These are phyloP conservation scores for Mycosarcoma mackinlayi DNA, from an alignment of 1,284 basidiomycete species.

Conservation along the genomic window DNA sequence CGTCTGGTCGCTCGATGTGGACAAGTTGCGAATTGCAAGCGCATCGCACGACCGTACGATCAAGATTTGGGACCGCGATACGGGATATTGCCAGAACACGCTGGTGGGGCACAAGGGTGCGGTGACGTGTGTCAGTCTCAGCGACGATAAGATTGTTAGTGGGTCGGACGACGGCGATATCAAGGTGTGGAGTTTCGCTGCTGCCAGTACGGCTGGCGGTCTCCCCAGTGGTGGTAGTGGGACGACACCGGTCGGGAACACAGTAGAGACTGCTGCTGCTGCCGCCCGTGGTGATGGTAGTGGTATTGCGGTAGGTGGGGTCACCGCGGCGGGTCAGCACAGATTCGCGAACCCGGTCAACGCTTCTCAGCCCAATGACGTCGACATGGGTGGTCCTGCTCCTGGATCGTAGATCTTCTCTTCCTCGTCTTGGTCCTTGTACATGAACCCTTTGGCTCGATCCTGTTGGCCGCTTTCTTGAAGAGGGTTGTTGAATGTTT, in stretches of 20 bases:
- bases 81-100: conserved; percentile 86
- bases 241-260: too few relatives aligned
- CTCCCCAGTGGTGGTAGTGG: background rate
- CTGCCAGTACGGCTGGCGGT: background rate
- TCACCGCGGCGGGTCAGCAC: too few relatives aligned
- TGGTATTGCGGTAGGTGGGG: too few relatives aligned
- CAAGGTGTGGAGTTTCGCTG: conserved; percentile 63
- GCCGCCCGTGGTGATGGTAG: too few relatives aligned
- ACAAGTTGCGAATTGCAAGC: conserved; percentile 89
- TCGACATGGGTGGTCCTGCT: conserved; percentile 20
- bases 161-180: conserved; percentile 89
- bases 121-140: conserved; percentile 88
- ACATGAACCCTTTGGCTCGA: too few relatives aligned
- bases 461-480: too few relatives aligned
- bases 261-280: too few relatives aligned
- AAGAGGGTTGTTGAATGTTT: too few relatives aligned
- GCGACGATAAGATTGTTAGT: conserved; percentile 94
- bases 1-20: conserved; percentile 93
- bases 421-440: too few relatives aligned
- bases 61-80: conserved; percentile 89
- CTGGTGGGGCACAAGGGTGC: conserved; percentile 93
- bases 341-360: conserved; percentile 5
- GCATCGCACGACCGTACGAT: conserved; percentile 92
- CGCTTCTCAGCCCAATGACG: too few relatives aligned
- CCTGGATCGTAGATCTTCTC: too few relatives aligned